A percentile compares a stretch with the other conserved stretches of the same genome.
phyloP scores from a whole-genome alignment of 148 eudicot genomes.

The Rhododendron ovatum region DNA sequence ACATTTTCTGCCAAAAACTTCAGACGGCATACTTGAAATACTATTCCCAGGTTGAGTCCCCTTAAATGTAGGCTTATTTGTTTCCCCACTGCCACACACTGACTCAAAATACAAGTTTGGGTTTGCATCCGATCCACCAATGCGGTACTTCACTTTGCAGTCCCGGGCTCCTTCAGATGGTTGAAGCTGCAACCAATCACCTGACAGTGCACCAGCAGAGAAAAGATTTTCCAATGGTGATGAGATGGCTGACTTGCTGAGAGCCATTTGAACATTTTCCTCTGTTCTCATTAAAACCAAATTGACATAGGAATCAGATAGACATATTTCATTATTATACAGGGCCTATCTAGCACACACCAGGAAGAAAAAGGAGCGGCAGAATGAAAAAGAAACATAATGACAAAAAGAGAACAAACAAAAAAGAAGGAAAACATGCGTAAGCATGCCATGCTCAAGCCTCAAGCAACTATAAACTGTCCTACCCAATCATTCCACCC shows the following conservation, averaged over 20 bases:
- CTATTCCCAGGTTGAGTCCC: slow-evolving; percentile 37
- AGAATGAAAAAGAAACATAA: neutral
- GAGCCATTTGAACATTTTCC: neutral
- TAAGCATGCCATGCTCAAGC: slow-evolving; percentile 3
- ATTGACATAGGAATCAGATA: neutral
- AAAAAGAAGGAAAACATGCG: neutral
- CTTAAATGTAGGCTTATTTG: slow-evolving; percentile 30
- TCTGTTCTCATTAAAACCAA: neutral
- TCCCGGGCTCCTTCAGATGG: slow-evolving; percentile 24
- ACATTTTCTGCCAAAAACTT: slow-evolving; percentile 1
- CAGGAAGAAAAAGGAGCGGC: neutral
- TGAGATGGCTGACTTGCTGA: neutral
- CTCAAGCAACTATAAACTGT: neutral
- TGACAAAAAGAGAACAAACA: neutral
- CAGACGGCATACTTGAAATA: neutral
- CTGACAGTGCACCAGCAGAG: slow-evolving; percentile 21
- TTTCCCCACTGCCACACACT: slow-evolving; percentile 12
- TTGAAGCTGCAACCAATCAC: slow-evolving; percentile 28
- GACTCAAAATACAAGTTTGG: slow-evolving; percentile 28
- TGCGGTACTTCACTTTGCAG: slow-evolving; percentile 18
- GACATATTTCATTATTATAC: neutral
- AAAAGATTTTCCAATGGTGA: slow-evolving; percentile 44
- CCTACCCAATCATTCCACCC: neutral
- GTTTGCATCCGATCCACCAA: slow-evolving; percentile 28
- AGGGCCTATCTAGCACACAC: neutral